phyloP scores from a whole-genome alignment of 371 early-diverging fungal genomes.

The Mortierella sp. region DNA sequence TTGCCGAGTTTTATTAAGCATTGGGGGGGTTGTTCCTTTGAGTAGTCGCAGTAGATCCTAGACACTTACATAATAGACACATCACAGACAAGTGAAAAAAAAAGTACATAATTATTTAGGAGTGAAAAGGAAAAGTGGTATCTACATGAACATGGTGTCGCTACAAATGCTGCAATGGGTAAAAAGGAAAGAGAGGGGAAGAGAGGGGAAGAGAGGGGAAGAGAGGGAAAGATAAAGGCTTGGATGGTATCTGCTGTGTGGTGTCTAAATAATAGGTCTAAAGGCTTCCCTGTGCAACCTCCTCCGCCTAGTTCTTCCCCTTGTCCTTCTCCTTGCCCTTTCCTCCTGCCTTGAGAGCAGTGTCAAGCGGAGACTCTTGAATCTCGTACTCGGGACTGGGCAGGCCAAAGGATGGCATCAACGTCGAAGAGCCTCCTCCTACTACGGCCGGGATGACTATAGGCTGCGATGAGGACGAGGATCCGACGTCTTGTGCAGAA shows the following conservation, averaged over 20 bases:
- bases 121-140: background rate
- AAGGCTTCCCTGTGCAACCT: background rate
- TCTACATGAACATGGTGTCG: background rate
- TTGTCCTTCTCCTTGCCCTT: background rate
- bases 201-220: background rate
- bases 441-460: background rate
- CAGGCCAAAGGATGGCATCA: slow-evolving; percentile 3
- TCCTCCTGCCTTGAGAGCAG: background rate
- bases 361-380: background rate
- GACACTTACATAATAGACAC: too few species aligned
- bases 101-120: background rate
- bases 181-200: background rate
- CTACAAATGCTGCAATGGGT: background rate
- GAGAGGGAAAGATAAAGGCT: background rate
- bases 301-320: background rate
- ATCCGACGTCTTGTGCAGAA: background rate
- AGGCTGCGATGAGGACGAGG: background rate
- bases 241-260: too few species aligned
- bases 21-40: too few species aligned
- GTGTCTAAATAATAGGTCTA: too few species aligned
- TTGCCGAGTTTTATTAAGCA: slow-evolving; percentile 58
- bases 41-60: too few species aligned
- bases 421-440: background rate
- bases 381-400: slow-evolving; percentile 28
- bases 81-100: background rate